Percentiles rank a stretch among this genome's conserved stretches.
Conservation (phyloP, 495 filamentous ascomycete genomes). For the Letharia columbiana region DNA sequence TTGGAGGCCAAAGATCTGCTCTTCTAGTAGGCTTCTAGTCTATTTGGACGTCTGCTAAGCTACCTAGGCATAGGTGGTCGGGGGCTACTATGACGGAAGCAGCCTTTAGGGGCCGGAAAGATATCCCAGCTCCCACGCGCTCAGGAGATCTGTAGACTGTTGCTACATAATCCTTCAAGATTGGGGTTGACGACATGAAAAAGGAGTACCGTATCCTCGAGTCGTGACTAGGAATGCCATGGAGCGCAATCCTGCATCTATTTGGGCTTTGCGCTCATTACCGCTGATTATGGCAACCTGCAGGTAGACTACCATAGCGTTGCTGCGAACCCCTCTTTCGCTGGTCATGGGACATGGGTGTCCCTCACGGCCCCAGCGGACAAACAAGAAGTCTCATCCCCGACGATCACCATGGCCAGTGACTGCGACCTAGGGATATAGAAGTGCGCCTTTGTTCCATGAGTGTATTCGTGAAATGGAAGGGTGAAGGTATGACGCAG, state of each 20-base stretch:
- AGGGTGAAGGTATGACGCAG: neutral
- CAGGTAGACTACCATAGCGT: constrained; percentile 17
- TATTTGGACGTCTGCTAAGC: neutral
- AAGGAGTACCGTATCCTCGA: constrained; percentile 8
- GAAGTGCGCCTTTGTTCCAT: neutral
- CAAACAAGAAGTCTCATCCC: neutral
- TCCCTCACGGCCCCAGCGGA: neutral
- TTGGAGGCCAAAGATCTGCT: constrained; percentile 10
- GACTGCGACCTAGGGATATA: no score
- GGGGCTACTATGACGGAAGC: constrained; percentile 11
- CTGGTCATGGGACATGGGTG: constrained; percentile 9
- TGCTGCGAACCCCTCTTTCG: constrained; percentile 17
- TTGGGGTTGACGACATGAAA: neutral
- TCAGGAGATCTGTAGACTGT: constrained; percentile 5
- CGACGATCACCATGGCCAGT: neutral
- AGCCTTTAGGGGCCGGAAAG: constrained; percentile 19
- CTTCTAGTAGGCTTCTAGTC: constrained; percentile 14
- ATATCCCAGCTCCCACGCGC: constrained; percentile 10
- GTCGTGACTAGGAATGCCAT: neutral
- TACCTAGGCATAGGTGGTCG: constrained; percentile 6
- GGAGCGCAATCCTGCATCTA: neutral
- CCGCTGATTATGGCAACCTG: constrained; percentile 3
- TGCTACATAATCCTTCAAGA: neutral
- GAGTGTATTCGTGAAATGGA: neutral
- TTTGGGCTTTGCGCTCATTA: constrained; percentile 4